Percentiles rank a stretch among this genome's conserved stretches.
These are phyloP conservation scores for Wickerhamomyces rabaulensis DNA, from an alignment of 805 yeast genomes.

Conservation along the genomic window DNA sequence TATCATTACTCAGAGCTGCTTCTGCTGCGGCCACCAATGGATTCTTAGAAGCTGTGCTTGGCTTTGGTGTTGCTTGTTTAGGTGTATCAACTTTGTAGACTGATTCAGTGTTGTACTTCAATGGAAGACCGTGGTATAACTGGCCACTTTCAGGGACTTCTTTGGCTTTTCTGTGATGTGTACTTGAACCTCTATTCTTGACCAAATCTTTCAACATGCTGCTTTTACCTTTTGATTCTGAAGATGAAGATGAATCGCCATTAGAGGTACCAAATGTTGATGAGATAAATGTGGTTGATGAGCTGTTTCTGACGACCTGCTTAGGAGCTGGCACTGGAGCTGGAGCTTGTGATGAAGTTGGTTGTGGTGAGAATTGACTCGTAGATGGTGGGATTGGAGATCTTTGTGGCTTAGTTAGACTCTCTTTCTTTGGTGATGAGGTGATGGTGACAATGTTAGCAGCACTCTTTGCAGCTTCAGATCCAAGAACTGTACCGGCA, in stretches of 20 bases:
- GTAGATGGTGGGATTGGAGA: constrained; percentile 4
- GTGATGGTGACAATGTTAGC: constrained; percentile 26
- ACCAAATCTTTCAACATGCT: constrained; percentile 32
- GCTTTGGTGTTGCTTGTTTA: constrained; percentile 1
- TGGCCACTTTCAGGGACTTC: constrained; percentile 27
- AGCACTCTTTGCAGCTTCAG: constrained; percentile 33
- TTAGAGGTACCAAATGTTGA: not conserved
- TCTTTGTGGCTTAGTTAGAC: not conserved
- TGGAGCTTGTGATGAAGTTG: constrained; percentile 8
- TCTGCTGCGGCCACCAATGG: constrained; percentile 22
- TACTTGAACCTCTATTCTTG: constrained; percentile 18
- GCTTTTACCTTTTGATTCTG: constrained; percentile 11
- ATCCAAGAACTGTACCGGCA: constrained; percentile 28
- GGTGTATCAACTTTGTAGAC: not conserved
- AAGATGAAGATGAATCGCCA: not conserved
- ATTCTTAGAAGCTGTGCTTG: not conserved
- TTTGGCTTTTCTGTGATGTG: constrained; percentile 7
- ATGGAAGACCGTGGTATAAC: constrained; percentile 31
- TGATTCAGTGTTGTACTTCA: not conserved
- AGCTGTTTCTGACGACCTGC: not conserved
- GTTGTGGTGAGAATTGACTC: not conserved
- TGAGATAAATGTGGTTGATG: not conserved
- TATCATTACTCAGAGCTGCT: constrained; percentile 13
- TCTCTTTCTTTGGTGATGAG: constrained; percentile 8
- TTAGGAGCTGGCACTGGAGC: not conserved